Conservation (phyloP, 169 alveolate species). For the Cyclospora cayetanensis region DNA sequence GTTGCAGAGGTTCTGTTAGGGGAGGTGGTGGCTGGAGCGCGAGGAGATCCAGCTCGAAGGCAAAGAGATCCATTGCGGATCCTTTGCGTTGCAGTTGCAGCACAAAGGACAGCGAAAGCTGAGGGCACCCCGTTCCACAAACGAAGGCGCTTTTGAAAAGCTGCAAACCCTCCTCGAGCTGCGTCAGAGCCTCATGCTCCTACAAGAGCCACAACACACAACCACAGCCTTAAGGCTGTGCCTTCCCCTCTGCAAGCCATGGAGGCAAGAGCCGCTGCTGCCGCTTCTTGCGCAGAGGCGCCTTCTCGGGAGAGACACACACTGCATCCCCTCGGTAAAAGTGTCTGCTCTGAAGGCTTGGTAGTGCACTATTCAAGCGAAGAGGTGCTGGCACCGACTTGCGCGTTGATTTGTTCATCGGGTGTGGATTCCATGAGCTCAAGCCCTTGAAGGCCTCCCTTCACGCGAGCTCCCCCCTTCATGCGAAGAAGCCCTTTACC, state of each 20-base stretch:
- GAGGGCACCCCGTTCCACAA: constrained; percentile 80
- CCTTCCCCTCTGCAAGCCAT: too few relatives aligned
- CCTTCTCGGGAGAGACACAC: too few relatives aligned
- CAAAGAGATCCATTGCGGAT: constrained; percentile 87
- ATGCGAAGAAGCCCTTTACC: neutral
- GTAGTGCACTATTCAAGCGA: too few relatives aligned
- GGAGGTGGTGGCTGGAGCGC: constrained; percentile 85
- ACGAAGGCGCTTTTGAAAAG: constrained; percentile 75
- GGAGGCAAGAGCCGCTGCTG: too few relatives aligned
- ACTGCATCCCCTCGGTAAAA: too few relatives aligned
- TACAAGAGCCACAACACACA: neutral
- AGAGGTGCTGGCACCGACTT: neutral
- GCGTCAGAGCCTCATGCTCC: constrained; percentile 77
- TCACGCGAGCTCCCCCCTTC: neutral
- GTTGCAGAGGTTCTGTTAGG: neutral
- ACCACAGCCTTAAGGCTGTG: constrained; percentile 1
- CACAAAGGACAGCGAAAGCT: constrained; percentile 80
- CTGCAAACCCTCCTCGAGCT: constrained; percentile 72
- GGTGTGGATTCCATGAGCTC: neutral
- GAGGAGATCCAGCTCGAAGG: constrained; percentile 80
- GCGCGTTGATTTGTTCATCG: constrained; percentile 30
- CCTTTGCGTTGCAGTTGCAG: constrained; percentile 89
- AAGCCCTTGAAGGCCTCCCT: constrained; percentile 8
- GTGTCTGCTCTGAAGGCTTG: too few relatives aligned
- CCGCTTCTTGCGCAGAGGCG: too few relatives aligned